A percentile compares a stretch with the other conserved stretches of the same genome.
Conservation (phyloP, 2,329 filamentous ascomycete species). For the Trichoderma sp. region DNA sequence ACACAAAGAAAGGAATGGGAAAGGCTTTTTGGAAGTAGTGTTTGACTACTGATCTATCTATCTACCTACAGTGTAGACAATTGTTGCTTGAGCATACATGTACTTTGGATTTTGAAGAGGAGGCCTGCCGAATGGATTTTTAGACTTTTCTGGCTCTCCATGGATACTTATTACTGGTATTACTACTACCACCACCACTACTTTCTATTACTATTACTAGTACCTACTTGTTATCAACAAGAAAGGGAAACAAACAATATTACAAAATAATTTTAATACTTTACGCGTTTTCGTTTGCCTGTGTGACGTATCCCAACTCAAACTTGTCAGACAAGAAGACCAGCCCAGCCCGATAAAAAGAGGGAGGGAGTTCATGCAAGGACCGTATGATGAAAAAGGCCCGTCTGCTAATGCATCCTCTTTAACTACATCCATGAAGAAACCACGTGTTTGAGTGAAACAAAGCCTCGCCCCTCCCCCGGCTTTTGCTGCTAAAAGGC, state of each 20-base stretch:
- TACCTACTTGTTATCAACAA: background rate
- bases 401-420: background rate
- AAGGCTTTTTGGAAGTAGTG: background rate
- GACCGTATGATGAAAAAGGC: background rate
- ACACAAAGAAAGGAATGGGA: background rate
- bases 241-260: background rate
- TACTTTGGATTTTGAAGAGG: background rate
- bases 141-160: background rate
- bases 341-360: background rate
- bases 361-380: background rate
- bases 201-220: background rate
- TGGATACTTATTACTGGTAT: constrained; percentile 2
- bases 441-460: constrained; percentile 9
- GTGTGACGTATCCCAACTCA: background rate
- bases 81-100: background rate
- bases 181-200: background rate
- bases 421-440: background rate
- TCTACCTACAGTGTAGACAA: background rate
- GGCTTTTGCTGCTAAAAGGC: too few relatives aligned
- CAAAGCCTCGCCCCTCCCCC: background rate
- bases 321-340: background rate
- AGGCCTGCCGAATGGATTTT: background rate
- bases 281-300: background rate
- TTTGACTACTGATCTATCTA: background rate
- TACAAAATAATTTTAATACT: background rate